Percentiles rank a stretch among this genome's conserved stretches.
phyloP scores from a whole-genome alignment of 805 yeast species.

The Maudiozyma serrabonitensis region DNA sequence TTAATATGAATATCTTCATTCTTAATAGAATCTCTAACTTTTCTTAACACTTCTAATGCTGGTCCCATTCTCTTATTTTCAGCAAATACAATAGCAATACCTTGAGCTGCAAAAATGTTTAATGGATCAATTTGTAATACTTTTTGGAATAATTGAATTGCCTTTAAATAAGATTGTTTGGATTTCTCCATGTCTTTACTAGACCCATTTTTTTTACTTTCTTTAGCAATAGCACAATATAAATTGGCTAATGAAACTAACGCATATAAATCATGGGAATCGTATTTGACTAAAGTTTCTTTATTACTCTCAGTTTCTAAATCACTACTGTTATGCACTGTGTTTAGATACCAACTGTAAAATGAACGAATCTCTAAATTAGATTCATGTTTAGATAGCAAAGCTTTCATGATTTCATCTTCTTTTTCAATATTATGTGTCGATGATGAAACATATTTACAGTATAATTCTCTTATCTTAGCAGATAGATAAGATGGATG shows the following conservation, averaged over 20 bases:
- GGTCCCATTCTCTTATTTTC: constrained; percentile 66
- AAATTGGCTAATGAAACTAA: constrained; percentile 83
- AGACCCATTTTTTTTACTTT: constrained; percentile 38
- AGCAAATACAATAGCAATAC: constrained; percentile 85
- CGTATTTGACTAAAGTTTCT: constrained; percentile 69
- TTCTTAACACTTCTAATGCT: constrained; percentile 80
- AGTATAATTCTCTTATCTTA: constrained; percentile 56
- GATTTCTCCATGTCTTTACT: constrained; percentile 39
- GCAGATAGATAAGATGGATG: constrained; percentile 72
- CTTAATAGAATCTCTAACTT: constrained; percentile 80
- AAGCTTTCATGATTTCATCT: constrained; percentile 31
- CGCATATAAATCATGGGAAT: constrained; percentile 85
- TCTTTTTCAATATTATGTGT: constrained; percentile 13
- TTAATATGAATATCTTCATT: constrained; percentile 78
- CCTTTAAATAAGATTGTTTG: constrained; percentile 72
- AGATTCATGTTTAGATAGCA: constrained; percentile 46
- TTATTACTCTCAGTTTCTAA: constrained; percentile 73
- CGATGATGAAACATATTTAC: constrained; percentile 41
- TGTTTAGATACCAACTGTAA: constrained; percentile 77
- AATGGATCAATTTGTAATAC: constrained; percentile 74
- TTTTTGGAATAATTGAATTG: constrained; percentile 86
- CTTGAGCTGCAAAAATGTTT: constrained; percentile 95
- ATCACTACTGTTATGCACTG: constrained; percentile 38
- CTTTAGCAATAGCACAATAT: constrained; percentile 75
- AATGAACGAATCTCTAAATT: constrained; percentile 81